These are phyloP conservation scores for Hirschioporus abietinus DNA, from an alignment of 768 basidiomycete genomes.

Conservation along the genomic window DNA sequence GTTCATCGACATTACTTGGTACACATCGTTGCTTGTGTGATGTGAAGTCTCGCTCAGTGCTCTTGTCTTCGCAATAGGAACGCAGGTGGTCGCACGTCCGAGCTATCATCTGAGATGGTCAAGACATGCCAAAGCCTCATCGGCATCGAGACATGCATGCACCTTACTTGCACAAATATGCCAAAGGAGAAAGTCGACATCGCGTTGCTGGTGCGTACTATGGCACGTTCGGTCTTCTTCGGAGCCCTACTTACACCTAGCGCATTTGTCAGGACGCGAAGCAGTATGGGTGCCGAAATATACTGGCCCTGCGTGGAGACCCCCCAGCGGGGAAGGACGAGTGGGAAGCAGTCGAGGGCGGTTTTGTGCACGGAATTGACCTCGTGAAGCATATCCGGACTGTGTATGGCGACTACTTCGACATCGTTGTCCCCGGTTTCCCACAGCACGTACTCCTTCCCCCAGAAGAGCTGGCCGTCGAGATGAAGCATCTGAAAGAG, in stretches of 20 bases:
- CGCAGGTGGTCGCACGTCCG: constrained; percentile 93
- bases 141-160: constrained; percentile 97
- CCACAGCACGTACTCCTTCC: constrained; percentile 77
- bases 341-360: constrained; percentile 90
- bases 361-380: constrained; percentile 87
- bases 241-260: constrained; percentile 8
- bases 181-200: constrained; percentile 92
- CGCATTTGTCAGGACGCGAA: constrained; percentile 72
- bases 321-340: constrained; percentile 84
- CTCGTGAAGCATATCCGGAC: constrained; percentile 84
- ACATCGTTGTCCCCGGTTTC: constrained; percentile 91
- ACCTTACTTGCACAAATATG: constrained; percentile 98
- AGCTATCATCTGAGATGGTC: constrained; percentile 89
- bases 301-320: constrained; percentile 90
- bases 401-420: constrained; percentile 87
- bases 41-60: background rate
- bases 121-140: constrained; percentile 91
- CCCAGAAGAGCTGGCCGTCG: constrained; percentile 65
- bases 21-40: constrained; percentile 15
- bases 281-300: constrained; percentile 81
- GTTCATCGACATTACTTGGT: constrained; percentile 98
- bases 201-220: constrained; percentile 67
- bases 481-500: constrained; percentile 83
- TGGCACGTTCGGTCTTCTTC: constrained; percentile 7
- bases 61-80: constrained; percentile 53